A percentile compares a stretch with the other conserved stretches of the same genome.
These are phyloP conservation scores for Murraya paniculata DNA, from an alignment of 345 rosid genomes.

Conservation along the genomic window DNA sequence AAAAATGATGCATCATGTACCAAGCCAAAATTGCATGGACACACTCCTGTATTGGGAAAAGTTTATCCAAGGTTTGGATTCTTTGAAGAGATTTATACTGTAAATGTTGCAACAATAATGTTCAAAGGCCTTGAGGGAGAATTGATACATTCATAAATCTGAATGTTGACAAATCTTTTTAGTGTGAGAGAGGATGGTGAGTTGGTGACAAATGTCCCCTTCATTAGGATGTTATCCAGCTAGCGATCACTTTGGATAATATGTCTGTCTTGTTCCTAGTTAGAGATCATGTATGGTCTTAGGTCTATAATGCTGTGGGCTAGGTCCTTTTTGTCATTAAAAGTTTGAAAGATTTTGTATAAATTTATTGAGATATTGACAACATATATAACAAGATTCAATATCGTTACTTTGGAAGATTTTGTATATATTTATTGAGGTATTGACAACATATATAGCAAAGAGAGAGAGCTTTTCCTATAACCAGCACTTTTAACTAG, in stretches of 20 bases:
- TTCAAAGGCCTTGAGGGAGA: neutral
- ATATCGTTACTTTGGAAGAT: too few species aligned
- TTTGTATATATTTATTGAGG: too few species aligned
- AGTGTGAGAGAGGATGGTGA: neutral
- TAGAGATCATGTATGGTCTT: neutral
- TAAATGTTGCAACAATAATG: neutral
- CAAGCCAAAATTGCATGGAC: neutral
- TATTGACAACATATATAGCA: too few species aligned
- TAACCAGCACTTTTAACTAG: too few species aligned
- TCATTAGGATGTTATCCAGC: neutral
- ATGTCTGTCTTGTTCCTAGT: neutral
- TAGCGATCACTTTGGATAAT: neutral
- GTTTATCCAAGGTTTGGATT: neutral
- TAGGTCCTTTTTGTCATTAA: neutral
- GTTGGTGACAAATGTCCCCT: neutral
- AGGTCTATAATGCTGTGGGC: neutral
- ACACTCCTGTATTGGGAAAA: neutral
- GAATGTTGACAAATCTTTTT: neutral
- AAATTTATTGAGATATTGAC: too few species aligned
- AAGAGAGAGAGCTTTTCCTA: too few species aligned
- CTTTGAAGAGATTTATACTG: slow-evolving; percentile 5
- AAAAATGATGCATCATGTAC: slow-evolving; percentile 3
- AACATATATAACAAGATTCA: too few species aligned
- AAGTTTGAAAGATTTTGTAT: neutral
- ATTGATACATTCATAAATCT: neutral